Evolutionary conservation across 352 stramenopile genomes (phyloP).

Genomic region (Pythium apleroticum): DNA sequence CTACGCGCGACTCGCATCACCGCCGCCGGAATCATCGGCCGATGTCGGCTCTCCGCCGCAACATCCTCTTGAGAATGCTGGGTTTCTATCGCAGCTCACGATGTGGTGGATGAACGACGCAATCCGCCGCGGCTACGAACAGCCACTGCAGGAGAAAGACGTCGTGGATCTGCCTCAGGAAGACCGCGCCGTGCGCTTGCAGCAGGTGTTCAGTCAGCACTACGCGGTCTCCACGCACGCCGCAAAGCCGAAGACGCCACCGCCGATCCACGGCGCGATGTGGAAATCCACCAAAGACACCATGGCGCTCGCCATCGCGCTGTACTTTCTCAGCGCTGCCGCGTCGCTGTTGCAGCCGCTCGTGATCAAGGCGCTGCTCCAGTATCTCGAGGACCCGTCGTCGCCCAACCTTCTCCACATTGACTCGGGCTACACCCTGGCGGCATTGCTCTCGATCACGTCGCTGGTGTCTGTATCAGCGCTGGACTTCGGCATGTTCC

Average conservation of each 20-base stretch:
- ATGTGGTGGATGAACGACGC: slow-evolving; percentile 9
- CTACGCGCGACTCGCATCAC: slow-evolving; percentile 15
- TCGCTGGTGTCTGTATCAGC: slow-evolving; percentile 31
- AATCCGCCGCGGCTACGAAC: slow-evolving; percentile 4
- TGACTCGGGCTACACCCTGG: slow-evolving; percentile 1
- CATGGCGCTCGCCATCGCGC: no score
- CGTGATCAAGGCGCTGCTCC: no score
- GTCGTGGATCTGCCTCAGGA: slow-evolving; percentile 20
- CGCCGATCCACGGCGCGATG: slow-evolving; percentile 14
- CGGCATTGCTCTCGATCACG: slow-evolving; percentile 18
- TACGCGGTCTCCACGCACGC: neutral
- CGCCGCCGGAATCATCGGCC: neutral
- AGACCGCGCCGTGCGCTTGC: slow-evolving; percentile 23
- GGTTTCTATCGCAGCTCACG: slow-evolving; percentile 8
- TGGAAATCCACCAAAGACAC: neutral
- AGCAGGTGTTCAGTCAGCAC: slow-evolving; percentile 21
- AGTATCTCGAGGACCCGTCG: no score
- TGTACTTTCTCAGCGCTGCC: no score
- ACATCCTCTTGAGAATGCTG: slow-evolving; percentile 2
- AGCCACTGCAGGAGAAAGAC: slow-evolving; percentile 27
- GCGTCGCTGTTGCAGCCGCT: no score
- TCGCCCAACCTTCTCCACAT: no score
- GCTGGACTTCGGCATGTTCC: slow-evolving; percentile 51
- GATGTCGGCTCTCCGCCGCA: neutral
- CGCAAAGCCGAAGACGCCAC: neutral